Base-by-base conservation (phyloP, 169 alveolate species). In the Plasmodium adleri region DNA sequence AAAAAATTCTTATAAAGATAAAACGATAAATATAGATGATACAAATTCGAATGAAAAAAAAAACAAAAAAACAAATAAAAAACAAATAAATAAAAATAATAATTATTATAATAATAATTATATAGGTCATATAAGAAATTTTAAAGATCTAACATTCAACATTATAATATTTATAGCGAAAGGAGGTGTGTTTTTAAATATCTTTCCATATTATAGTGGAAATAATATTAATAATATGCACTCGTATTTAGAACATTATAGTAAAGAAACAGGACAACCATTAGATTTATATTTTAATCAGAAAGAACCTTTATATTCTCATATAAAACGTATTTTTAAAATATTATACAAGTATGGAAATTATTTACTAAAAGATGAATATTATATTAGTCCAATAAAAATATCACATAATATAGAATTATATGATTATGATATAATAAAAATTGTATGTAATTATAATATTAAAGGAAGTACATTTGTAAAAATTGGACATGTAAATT, bases 201-300 rank as follows among this genome's bases (percentile, higher is more conserved):
- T 85, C 1, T 85, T 85, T 64, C 92, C 92, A 15, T 85, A 52
- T 52, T 85, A 85, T 74, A 85, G 92, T 60, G 92, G 92, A 10
- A 85, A 71, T 45, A 85, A 85, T 20, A 85, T 85, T 43, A 85
- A 85, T 17, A 85, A 85, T 62, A 71, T 66, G 12, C 74, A 85
- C 28, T n/a, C 58, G 0, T 85, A 60, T 62, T 71, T 85, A 56
- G 92, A 85, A 32, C 92, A 85, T 49, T 85, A 85, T 63, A 85
- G 92, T 26, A 85, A 85, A 71, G 92, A 85, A 71, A 85, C 92
- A 5, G 92, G 92, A 6, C 92, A 85, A 54, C 92, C 92, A 3
- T 6, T 85, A n/a, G 92, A 85, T 50, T 9, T 85, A 52, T 85
- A 71, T 72, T 85, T 85, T 85, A 85, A 70, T 32, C 86, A 85